Conservation (phyloP, 1,284 basidiomycete species). For the Ustilago xerochloae region DNA sequence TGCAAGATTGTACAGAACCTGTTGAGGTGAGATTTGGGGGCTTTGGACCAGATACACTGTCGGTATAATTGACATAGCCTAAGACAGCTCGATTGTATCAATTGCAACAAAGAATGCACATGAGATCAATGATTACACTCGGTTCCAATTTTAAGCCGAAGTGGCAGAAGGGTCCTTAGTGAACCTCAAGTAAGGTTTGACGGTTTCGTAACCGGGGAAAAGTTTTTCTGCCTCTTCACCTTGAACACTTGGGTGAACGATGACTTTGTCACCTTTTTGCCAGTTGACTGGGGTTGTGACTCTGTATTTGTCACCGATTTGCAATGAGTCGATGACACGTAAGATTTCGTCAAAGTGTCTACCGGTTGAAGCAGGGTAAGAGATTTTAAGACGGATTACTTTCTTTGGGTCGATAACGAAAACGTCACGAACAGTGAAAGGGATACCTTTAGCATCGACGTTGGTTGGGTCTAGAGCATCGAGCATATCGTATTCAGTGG, state of each 20-base stretch:
- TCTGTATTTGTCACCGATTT: slow-evolving; percentile 79
- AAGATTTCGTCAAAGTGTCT: slow-evolving; percentile 81
- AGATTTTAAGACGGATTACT: slow-evolving; percentile 78
- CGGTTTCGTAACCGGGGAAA: slow-evolving; percentile 76
- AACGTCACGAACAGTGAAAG: slow-evolving; percentile 73
- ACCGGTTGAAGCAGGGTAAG: slow-evolving; percentile 75
- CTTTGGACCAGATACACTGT: no score
- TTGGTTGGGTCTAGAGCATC: slow-evolving; percentile 95
- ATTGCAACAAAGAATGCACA: no score
- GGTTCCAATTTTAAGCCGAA: slow-evolving; percentile 17
- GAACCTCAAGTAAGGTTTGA: slow-evolving; percentile 73
- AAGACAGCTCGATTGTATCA: no score
- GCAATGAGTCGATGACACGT: slow-evolving; percentile 85
- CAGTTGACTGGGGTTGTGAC: slow-evolving; percentile 85
- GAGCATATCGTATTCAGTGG: slow-evolving; percentile 84
- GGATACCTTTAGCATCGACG: slow-evolving; percentile 84
- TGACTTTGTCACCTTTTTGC: slow-evolving; percentile 91
- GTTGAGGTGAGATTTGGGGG: no score
- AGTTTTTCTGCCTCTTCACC: slow-evolving; percentile 88
- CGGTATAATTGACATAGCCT: no score
- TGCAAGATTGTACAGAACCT: no score
- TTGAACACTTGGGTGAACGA: slow-evolving; percentile 87
- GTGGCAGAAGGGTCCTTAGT: slow-evolving; percentile 64
- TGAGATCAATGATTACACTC: no score
- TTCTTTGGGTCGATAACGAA: slow-evolving; percentile 68